A percentile compares a stretch with the other conserved stretches of the same genome.
These are phyloP conservation scores for Dacryopinax primogenitus DNA, from an alignment of 768 basidiomycete genomes.

Conservation along the genomic window DNA sequence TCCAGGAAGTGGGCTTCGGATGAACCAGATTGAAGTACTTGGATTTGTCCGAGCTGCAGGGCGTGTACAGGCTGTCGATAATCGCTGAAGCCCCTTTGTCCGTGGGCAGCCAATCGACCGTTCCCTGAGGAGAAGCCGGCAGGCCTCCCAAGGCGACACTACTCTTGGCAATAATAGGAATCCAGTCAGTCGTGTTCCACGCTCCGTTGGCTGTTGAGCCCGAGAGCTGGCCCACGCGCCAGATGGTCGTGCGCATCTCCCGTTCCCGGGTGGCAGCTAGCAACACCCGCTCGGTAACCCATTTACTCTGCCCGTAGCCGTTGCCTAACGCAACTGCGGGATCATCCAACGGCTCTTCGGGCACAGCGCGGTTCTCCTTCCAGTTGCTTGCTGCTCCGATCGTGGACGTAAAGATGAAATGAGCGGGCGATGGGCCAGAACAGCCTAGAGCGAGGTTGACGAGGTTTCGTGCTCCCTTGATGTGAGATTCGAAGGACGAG, in stretches of 20 bases:
- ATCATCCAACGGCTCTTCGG: not conserved
- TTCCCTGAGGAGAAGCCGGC: not conserved
- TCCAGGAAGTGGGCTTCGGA: not conserved
- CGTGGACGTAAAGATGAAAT: not conserved
- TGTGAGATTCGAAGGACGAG: constrained; percentile 4
- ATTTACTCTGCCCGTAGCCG: constrained; percentile 8
- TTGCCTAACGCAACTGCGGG: not conserved
- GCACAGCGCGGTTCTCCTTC: not conserved
- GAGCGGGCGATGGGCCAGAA: not conserved
- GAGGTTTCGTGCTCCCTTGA: not conserved
- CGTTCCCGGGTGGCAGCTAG: not conserved
- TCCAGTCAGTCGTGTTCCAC: constrained; percentile 10
- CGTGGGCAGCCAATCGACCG: not conserved
- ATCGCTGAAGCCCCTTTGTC: not conserved
- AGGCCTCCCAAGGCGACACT: not conserved
- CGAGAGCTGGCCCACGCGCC: constrained; percentile 5
- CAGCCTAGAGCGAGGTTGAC: not conserved
- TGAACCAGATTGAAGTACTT: not conserved
- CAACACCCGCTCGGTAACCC: not conserved
- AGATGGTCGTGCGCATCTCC: not conserved
- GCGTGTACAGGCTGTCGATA: not conserved
- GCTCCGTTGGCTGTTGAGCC: not conserved
- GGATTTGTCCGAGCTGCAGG: not conserved
- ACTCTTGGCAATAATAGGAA: not conserved
- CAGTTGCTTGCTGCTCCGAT: not conserved